Evolutionary conservation across 2,329 filamentous ascomycete species (phyloP).

Genomic region (Stenocarpella maydis): DNA sequence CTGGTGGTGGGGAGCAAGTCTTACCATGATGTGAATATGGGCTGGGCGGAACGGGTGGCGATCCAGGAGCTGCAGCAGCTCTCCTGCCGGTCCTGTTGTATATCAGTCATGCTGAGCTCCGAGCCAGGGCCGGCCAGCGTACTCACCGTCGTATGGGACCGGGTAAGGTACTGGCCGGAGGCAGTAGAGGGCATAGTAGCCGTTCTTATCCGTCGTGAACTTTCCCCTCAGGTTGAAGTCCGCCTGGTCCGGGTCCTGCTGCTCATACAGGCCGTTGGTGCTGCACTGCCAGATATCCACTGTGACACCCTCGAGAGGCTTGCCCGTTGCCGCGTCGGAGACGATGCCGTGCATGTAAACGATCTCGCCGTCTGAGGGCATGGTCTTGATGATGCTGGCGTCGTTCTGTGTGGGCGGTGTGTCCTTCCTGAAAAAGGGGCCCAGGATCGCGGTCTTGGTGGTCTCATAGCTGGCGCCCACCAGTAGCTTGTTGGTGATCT

Average conservation of each 20-base stretch:
- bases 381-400: conserved; percentile 67
- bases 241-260: conserved; percentile 69
- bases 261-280: conserved; percentile 73
- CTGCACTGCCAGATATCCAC: conserved; percentile 84
- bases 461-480: conserved; percentile 56
- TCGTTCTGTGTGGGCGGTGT: conserved; percentile 76
- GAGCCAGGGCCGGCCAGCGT: background rate
- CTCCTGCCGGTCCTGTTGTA: conserved; percentile 59
- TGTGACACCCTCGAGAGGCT: conserved; percentile 70
- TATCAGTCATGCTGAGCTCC: background rate
- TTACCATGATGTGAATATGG: conserved; percentile 68
- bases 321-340: conserved; percentile 64
- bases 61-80: conserved; percentile 61
- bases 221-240: conserved; percentile 74
- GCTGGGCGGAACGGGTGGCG: conserved; percentile 65
- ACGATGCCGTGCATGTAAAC: conserved; percentile 71
- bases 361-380: conserved; percentile 58
- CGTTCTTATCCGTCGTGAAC: conserved; percentile 69
- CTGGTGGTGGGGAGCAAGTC: background rate
- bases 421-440: conserved; percentile 83
- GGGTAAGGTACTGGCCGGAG: conserved; percentile 59
- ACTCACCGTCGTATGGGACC: conserved; percentile 38
- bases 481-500: conserved; percentile 73
- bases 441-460: conserved; percentile 81
- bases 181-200: conserved; percentile 67